Percentiles rank a stretch among this genome's conserved stretches.
These are phyloP conservation scores for Blastobotrys attinorum DNA, from an alignment of 805 yeast species.

Conservation along the genomic window DNA sequence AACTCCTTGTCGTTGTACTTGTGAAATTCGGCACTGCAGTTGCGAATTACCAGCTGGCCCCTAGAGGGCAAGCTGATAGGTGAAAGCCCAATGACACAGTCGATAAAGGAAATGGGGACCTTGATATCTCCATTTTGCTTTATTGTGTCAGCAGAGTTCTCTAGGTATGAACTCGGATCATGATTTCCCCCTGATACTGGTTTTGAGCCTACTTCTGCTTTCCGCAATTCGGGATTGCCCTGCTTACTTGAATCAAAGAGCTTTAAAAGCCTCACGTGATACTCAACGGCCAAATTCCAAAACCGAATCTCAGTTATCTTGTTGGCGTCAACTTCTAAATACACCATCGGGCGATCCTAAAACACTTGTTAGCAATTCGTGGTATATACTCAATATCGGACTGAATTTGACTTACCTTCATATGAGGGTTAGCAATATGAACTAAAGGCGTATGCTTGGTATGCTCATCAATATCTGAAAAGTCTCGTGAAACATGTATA, in stretches of 20 bases:
- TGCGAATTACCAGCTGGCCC: constrained; percentile 41
- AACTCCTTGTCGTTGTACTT: constrained; percentile 30
- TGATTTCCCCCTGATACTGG: constrained; percentile 11
- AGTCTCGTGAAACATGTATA: constrained; percentile 13
- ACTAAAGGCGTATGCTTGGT: constrained; percentile 10
- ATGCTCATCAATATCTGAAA: constrained; percentile 11
- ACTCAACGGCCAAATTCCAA: constrained; percentile 44
- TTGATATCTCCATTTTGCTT: constrained; percentile 9
- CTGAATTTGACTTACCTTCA: constrained; percentile 7
- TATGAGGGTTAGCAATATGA: constrained; percentile 13
- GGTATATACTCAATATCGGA: not conserved
- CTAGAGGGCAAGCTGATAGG: constrained; percentile 58
- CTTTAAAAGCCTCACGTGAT: constrained; percentile 52
- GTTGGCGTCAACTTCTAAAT: constrained; percentile 31
- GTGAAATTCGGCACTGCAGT: constrained; percentile 46
- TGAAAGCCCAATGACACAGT: constrained; percentile 51
- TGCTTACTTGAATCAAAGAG: too few species aligned
- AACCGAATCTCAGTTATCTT: constrained; percentile 37
- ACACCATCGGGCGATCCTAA: constrained; percentile 34
- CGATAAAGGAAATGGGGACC: constrained; percentile 31
- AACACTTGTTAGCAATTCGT: not conserved
- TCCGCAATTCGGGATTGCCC: constrained; percentile 24
- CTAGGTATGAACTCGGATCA: constrained; percentile 2
- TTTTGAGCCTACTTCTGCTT: constrained; percentile 10
- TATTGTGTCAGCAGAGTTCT: constrained; percentile 13